Base-by-base conservation (phyloP, 2,329 filamentous ascomycete genomes). In the Fusarium napiforme region DNA sequence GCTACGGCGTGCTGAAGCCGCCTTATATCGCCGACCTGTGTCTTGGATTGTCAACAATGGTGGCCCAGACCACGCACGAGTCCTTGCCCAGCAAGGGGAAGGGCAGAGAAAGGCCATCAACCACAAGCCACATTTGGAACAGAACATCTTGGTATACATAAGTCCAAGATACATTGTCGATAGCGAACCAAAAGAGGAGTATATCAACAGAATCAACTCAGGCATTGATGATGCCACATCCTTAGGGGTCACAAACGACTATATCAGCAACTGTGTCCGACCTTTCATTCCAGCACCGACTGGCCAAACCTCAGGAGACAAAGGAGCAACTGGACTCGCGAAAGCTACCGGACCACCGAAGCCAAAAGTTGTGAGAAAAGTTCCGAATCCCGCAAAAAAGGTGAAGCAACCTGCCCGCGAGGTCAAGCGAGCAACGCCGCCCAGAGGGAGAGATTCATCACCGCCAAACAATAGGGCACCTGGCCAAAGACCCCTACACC, bases 81-180 rank as follows among this genome's bases (percentile, higher is more conserved):
- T 74, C 39, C 57, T 74, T 40, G 71, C 75, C 37, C 77, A 66
- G 47, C 70, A 65, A 47, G 62, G 60, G 36, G 71, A 56, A 23
- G 72, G 60, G 7, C 71, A 69, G 30, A 71, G 60, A n/a, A 72
- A 71, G 49, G 39, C 61, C 11, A 49, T 68, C 40, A 73, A 73
- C 32, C 67, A 57, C 40, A 70, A 75, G n/a, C 66, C 78, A 43
- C 71, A 76, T 58, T 76, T 76, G 78, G 69, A 78, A 43, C 72
- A 75, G 37, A 67, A 79, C n/a, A 82, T 82, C 26, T 77, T 85
- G 47, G 83, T 84, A 23, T 85, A 85, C 61, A 73, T 84, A 62
- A 84, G 81, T 66, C 69, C 77, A 32, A 73, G 76, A 50, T 78
- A 80, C 39, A 75, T 78, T 40, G 59, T 73, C n/a, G 80, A 82